Evolutionary conservation across 2,329 filamentous ascomycete species (phyloP), one percentile per base, ranked within the genome.

Genomic region (Lasiodiplodia sp.): DNA sequence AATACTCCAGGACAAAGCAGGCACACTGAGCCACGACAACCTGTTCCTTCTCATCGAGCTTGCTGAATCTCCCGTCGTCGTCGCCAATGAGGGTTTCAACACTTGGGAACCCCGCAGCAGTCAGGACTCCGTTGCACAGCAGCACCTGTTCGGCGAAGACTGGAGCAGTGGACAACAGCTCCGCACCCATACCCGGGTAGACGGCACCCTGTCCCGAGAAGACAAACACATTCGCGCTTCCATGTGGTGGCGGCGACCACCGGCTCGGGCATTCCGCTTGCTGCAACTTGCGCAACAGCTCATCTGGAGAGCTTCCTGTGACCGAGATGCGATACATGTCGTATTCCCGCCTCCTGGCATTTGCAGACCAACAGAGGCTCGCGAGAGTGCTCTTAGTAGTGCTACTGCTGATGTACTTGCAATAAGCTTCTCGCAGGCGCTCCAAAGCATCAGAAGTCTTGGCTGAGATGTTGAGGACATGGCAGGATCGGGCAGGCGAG

Each of bases 1-100:
- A 66, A 66, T 77, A 78, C 68, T 81, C 77, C 2, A 79, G 11
- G 3, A 77, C 71, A 55, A 80, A 79, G 16, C 75, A 71, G 1
- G 73, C 72, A 11, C 72, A 72, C 23, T 81, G 79, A 0, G 74
- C 68, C 5, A 71, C 53, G 10, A 77, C 69, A 1, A 74, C 66
- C 28, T 74, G 69, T 0, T 68, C 25, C 11, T 71, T 68, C 10
- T 65, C 66, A 1, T 21, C 56, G 4, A 63, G 31, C 34, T 2
- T 12, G 1, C 14, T 0, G 18, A 34, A 49, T 3, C 8, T 40
- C 2, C 31, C 44, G 2, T 4, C 16, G 5, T 51, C 18, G 2
- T 70, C 51, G 31, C 72, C 74, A 10, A 77, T 69, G 1, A 49
- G 62, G 0, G 75, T 73, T 34, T 68, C 73, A 1, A 75, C 66